Evolutionary conservation across 1,284 basidiomycete species (phyloP).

Genomic region (Pterulicium gracile): DNA sequence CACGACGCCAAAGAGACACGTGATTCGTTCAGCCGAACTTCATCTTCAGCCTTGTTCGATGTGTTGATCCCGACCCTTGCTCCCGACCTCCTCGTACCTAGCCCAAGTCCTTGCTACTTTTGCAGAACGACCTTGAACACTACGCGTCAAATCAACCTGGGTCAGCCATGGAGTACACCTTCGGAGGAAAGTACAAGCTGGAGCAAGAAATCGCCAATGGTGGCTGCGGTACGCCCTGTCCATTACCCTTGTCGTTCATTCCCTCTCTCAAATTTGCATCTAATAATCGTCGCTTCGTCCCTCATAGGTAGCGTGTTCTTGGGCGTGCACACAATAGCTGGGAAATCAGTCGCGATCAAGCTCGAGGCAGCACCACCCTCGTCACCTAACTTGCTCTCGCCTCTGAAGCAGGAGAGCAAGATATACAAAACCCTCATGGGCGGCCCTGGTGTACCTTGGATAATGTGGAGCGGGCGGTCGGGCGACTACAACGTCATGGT

Average conservation of each 20-base stretch:
- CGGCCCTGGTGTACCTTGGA: constrained; percentile 89
- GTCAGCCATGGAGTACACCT: constrained; percentile 53
- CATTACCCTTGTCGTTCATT: constrained; percentile 10
- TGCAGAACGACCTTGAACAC: background rate
- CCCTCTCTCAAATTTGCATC: constrained; percentile 3
- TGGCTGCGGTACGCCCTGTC: constrained; percentile 63
- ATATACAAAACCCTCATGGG: constrained; percentile 92
- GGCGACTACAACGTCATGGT: constrained; percentile 98
- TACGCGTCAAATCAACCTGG: background rate
- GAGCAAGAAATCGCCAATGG: constrained; percentile 94
- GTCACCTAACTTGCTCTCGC: constrained; percentile 22
- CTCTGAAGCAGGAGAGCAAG: constrained; percentile 86
- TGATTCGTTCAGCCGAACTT: too few species aligned
- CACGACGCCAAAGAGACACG: too few species aligned
- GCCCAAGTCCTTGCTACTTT: too few species aligned
- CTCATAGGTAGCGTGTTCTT: constrained; percentile 71
- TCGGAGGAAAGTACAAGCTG: constrained; percentile 87
- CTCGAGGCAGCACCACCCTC: constrained; percentile 58
- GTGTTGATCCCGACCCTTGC: too few species aligned
- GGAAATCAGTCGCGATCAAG: constrained; percentile 96
- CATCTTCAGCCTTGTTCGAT: too few species aligned
- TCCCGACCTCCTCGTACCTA: too few species aligned
- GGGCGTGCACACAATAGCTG: constrained; percentile 90
- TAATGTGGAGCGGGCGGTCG: constrained; percentile 89
- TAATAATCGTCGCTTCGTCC: constrained; percentile 6